Evolutionary conservation across 306 rosid species (phyloP).

Genomic region (Pterocarpus santalinus): DNA sequence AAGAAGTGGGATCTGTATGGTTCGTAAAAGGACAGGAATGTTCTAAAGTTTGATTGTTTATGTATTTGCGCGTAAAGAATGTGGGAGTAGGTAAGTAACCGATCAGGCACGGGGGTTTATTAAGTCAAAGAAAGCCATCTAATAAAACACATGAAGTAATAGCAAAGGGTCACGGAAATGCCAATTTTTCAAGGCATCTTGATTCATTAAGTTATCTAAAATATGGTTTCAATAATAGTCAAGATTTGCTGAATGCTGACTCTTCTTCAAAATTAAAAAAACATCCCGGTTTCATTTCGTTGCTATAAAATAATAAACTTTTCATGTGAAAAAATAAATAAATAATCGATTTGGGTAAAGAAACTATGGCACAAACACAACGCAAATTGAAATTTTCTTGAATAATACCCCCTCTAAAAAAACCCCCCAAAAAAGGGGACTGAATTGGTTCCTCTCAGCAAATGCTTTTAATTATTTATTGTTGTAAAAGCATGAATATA

Average conservation of each 20-base stretch:
- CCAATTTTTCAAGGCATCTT: constrained; percentile 44
- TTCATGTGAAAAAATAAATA: background rate
- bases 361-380: background rate
- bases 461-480: background rate
- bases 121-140: constrained; percentile 36
- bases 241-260: constrained; percentile 52
- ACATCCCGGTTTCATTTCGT: constrained; percentile 31
- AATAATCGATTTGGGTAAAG: background rate
- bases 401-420: too few species aligned
- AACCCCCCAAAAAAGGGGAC: too few species aligned
- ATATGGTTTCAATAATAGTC: constrained; percentile 36
- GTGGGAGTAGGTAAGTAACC: constrained; percentile 38
- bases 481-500: background rate
- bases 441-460: background rate
- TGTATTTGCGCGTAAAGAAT: background rate
- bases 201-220: constrained; percentile 1
- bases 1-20: background rate
- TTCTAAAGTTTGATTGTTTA: background rate
- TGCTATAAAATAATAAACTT: background rate
- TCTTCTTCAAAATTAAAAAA: background rate
- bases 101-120: background rate
- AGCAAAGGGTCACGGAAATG: background rate
- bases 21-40: constrained; percentile 2
- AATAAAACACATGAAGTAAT: background rate
- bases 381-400: too few species aligned